Evolutionary conservation across 371 early-diverging fungal genomes (phyloP), one percentile per base, ranked within the genome.

Genomic region (Aphelidium insulamus): DNA sequence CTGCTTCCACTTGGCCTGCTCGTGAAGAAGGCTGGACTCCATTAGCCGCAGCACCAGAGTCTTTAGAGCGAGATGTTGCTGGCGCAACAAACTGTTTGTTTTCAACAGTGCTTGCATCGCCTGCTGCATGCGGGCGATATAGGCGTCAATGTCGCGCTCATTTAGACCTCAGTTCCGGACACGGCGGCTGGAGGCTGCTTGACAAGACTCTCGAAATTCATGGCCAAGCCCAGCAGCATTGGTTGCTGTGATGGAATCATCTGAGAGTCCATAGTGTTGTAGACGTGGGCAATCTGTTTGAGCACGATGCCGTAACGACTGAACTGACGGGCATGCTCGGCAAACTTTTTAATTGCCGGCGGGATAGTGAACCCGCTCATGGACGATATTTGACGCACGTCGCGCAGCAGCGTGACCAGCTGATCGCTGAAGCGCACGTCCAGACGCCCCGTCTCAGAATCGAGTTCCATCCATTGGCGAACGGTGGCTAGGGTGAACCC

Each of bases 261-360:
- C 30, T 62, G 60, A 30, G 56, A 47, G 26, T 60, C 61, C 32
- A 65, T 59, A 1, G 60, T 60, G 46, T 65, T 65, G 40, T 65
- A 65, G 29, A 65, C 58, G 26, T 65, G 54, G 3, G 62, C 57
- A 2, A 65, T 52, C 36, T 65, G 66, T 33, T 59, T 50, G 40
- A 65, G 40, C 0, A 58, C 43, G 10, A 52, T 43, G 5, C 54
- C 60, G 36, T 54, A 50, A 11, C 57, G 46, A 35, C 50, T 55
- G 31, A 33, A 57, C 33, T 36, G 37, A 20, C 43, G 39, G 0
- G 54, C 58, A 7, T 36, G 36, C 11, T 62, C 57, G 4, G 49
- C 47, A 11, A 44, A n/a, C 18, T 56, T 34, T 20, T 46, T 36
- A 20, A 65, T 41, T 11, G 41, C 30, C 2, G 46, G 29, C 4